Evolutionary conservation across 805 yeast species (phyloP).

Genomic region (Hermanozyma aechmeae): DNA sequence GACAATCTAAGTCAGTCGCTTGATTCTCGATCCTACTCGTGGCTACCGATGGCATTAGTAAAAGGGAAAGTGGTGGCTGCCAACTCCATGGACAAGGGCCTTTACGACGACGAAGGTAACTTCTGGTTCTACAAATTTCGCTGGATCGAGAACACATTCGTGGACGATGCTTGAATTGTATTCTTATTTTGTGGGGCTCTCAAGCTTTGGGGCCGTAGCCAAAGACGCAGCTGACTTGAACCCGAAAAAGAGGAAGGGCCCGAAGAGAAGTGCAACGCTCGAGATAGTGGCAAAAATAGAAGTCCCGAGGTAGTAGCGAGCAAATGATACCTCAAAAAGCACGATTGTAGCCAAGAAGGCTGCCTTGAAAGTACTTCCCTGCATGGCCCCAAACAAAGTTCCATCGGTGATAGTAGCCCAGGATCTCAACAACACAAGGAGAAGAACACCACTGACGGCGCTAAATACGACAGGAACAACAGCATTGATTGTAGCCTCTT

Average conservation of each 20-base stretch:
- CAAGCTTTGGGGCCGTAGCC: too few relatives aligned
- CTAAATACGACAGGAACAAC: constrained; percentile 44
- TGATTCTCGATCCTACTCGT: constrained; percentile 84
- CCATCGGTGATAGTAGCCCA: constrained; percentile 29
- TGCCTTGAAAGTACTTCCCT: constrained; percentile 19
- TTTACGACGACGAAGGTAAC: constrained; percentile 24
- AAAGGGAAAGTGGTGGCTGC: constrained; percentile 82
- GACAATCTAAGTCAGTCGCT: constrained; percentile 82
- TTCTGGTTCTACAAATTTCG: constrained; percentile 43
- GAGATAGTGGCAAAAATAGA: constrained; percentile 53
- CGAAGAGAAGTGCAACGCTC: constrained; percentile 37
- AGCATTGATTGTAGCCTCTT: constrained; percentile 44
- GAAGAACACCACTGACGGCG: constrained; percentile 30
- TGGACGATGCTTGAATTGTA: constrained; percentile 17
- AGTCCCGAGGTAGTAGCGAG: constrained; percentile 48
- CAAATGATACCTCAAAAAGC: constrained; percentile 44
- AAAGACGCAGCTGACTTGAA: too few relatives aligned
- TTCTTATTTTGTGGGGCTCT: constrained; percentile 18
- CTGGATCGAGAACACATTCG: constrained; percentile 43
- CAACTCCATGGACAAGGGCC: constrained; percentile 38
- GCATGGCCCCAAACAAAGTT: constrained; percentile 16
- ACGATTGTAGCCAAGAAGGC: constrained; percentile 41
- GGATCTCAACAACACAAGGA: constrained; percentile 31
- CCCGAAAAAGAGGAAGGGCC: constrained; percentile 52
- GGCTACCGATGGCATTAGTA: constrained; percentile 81